These are phyloP conservation scores for Kwoniella dendrophila DNA, from an alignment of 768 basidiomycete species.

Conservation along the genomic window DNA sequence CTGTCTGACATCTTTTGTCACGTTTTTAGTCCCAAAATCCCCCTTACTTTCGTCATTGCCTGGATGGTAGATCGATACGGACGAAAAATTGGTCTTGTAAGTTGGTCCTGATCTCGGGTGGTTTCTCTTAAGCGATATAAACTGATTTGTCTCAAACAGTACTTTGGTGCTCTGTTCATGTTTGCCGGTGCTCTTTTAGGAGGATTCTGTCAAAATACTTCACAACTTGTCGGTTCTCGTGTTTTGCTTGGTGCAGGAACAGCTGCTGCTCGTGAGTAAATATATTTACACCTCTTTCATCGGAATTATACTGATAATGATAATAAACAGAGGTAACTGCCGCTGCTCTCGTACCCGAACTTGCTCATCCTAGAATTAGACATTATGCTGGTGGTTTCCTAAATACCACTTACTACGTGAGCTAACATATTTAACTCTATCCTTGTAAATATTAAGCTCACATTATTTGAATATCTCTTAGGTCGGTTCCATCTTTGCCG, in stretches of 20 bases:
- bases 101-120: neutral
- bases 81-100: constrained; percentile 27
- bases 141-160: constrained; percentile 14
- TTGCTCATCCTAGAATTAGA: constrained; percentile 62
- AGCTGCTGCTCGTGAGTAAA: constrained; percentile 65
- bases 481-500: constrained; percentile 31
- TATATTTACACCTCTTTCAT: neutral
- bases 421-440: constrained; percentile 40
- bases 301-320: neutral
- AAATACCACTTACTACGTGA: constrained; percentile 60
- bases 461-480: neutral
- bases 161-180: constrained; percentile 32
- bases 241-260: constrained; percentile 54
- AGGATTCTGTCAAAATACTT: constrained; percentile 24
- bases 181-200: constrained; percentile 28
- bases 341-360: constrained; percentile 77
- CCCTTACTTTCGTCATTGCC: constrained; percentile 28
- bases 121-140: neutral
- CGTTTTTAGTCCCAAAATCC: constrained; percentile 26
- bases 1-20: constrained; percentile 1
- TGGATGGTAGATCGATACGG: constrained; percentile 31
- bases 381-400: constrained; percentile 30
- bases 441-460: neutral
- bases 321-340: constrained; percentile 20
- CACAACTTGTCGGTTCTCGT: constrained; percentile 30